Conservation (phyloP, 1,139 yeast species). For the Taphrina confusa region DNA sequence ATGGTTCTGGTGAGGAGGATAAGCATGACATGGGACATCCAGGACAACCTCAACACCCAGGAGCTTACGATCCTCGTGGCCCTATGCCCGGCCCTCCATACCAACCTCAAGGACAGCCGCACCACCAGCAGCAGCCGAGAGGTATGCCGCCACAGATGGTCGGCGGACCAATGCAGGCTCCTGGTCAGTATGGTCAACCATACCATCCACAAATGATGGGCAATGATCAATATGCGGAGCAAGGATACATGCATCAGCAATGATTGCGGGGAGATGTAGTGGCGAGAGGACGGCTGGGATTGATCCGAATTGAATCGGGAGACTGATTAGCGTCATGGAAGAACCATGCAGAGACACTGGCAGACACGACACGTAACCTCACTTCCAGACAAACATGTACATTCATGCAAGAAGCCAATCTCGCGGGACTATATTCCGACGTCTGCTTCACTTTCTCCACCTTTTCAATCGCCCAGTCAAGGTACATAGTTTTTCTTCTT, state of each 20-base stretch:
- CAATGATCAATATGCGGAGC: slow-evolving; percentile 13
- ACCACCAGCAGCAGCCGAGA: slow-evolving; percentile 3
- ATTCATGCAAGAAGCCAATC: too few relatives aligned
- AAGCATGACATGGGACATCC: slow-evolving; percentile 33
- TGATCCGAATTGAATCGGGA: neutral
- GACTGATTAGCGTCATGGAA: too few relatives aligned
- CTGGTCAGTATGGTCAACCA: slow-evolving; percentile 24
- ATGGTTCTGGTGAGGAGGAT: slow-evolving; percentile 39
- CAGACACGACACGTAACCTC: too few relatives aligned
- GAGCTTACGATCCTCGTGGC: slow-evolving; percentile 31
- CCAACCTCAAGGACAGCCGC: slow-evolving; percentile 19
- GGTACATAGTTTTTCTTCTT: too few relatives aligned
- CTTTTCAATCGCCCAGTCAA: too few relatives aligned
- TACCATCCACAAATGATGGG: slow-evolving; percentile 32
- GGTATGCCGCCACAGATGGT: slow-evolving; percentile 34
- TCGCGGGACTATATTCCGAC: too few relatives aligned
- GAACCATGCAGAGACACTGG: too few relatives aligned
- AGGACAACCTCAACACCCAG: slow-evolving; percentile 29
- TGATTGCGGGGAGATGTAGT: neutral
- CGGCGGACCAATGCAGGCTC: slow-evolving; percentile 17
- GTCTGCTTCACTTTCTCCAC: too few relatives aligned
- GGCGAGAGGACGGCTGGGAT: neutral
- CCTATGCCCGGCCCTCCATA: slow-evolving; percentile 30
- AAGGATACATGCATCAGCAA: slow-evolving; percentile 19
- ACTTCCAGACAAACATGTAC: too few relatives aligned